Base-by-base conservation (phyloP, 75 land plant genomes). In the Adiantum capillusveneris region DNA sequence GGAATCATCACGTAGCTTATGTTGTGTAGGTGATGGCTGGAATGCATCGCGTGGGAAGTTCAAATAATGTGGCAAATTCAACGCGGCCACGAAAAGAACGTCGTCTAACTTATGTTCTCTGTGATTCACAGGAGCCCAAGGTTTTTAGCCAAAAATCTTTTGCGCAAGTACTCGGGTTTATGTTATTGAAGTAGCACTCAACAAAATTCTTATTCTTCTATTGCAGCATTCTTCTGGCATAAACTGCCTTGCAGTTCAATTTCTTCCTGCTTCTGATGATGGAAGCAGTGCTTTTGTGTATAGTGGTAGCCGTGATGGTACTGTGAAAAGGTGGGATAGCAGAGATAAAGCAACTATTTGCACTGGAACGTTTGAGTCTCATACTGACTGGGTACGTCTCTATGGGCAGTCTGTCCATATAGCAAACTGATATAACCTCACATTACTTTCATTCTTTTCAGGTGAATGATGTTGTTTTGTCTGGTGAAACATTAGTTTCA, bases 31-130 rank as follows among this genome's bases (percentile, higher is more conserved):
- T n/a, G 55, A 53, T 53, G 55, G 55, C 16, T 13, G 29, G 55
- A 11, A 94, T 94, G 98, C 96, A 94, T 76, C 98, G 98, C 13
- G 98, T 94, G 46, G 96, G 80, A 41, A 94, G 96, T 71, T 78
- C 96, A 25, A 91, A 96, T 41, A 89, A 86, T 67, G 76, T 79
- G 25, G 61, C 79, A 59, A 81, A 79, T 68, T 81, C 96, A 20
- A 9, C 71, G 17, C 95, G 98, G 20, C 83, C 91, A 44, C 83
- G 98, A 12, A 94, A 83, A 65, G 98, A 94, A 74, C 82, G 84
- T 59, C 77, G 88, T 52, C 62, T 94, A 39, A 89, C 98, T 44
- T 94, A 89, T 75, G 90, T 94, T 6, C 60, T 94, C 7, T 85
- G 72, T 58, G 85, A 85, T 75, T 65, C 87, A 27, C 80, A 94